Conservation (phyloP, 495 filamentous ascomycete species). For the Daldinia grandis region DNA sequence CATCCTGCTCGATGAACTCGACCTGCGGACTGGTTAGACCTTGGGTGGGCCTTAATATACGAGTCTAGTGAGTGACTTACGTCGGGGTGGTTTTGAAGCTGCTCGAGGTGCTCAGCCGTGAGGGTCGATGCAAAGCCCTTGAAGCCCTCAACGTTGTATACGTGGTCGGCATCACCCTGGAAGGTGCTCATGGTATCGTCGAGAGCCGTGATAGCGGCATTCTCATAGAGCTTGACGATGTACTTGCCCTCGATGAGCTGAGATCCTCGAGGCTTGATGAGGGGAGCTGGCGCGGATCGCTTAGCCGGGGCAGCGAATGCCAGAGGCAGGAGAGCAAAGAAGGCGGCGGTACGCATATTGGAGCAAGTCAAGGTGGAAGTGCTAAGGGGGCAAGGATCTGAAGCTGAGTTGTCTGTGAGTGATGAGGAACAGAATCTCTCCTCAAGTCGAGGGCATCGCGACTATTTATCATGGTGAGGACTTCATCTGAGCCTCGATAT, state of each 20-base stretch:
- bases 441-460: constrained; percentile 32
- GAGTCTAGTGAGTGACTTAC: constrained; percentile 31
- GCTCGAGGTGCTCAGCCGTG: constrained; percentile 49
- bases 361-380: constrained; percentile 19
- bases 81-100: constrained; percentile 53
- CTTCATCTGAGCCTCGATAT: constrained; percentile 24
- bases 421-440: constrained; percentile 25
- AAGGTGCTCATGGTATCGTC: constrained; percentile 44
- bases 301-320: constrained; percentile 48
- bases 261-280: constrained; percentile 48
- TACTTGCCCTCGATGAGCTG: constrained; percentile 59
- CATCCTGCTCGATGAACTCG: constrained; percentile 63
- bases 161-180: constrained; percentile 49
- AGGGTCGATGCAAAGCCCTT: constrained; percentile 56
- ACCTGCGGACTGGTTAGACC: constrained; percentile 47
- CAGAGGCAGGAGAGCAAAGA: constrained; percentile 45
- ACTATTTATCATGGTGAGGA: constrained; percentile 43
- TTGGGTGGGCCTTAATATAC: constrained; percentile 15
- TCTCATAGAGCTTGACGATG: constrained; percentile 65
- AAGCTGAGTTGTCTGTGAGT: constrained; percentile 17
- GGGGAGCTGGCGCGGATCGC: constrained; percentile 45
- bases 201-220: constrained; percentile 45
- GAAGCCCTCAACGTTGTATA: constrained; percentile 54
- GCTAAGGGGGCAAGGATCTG: constrained; percentile 8
- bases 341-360: constrained; percentile 43